Conservation (phyloP, 2,329 filamentous ascomycete species). For the Fusarium veterinarium region DNA sequence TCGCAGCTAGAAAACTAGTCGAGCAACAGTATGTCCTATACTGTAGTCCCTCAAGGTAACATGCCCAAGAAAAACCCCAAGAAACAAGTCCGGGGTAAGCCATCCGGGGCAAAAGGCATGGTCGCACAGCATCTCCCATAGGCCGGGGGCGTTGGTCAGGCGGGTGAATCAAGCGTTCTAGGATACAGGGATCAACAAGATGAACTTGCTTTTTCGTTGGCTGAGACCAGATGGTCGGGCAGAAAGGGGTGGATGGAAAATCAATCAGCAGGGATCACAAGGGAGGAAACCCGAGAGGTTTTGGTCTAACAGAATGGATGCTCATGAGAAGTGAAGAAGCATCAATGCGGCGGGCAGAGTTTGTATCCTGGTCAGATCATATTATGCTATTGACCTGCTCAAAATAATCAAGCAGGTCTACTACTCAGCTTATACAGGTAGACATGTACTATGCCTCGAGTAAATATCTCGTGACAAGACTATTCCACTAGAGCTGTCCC, state of each 20-base stretch:
- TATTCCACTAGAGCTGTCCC: background rate
- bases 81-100: constrained; percentile 38
- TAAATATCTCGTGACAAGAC: constrained; percentile 6
- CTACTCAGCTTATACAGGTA: background rate
- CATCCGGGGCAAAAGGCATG: constrained; percentile 28
- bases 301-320: background rate
- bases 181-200: constrained; percentile 31
- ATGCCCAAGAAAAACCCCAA: background rate
- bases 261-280: constrained; percentile 21
- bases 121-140: constrained; percentile 33
- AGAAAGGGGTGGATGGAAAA: constrained; percentile 25
- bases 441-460: background rate
- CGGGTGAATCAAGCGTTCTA: constrained; percentile 45
- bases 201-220: constrained; percentile 24
- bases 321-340: background rate
- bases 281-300: constrained; percentile 28
- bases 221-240: constrained; percentile 31
- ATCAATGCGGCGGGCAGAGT: constrained; percentile 2
- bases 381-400: constrained; percentile 6
- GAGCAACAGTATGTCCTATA: background rate
- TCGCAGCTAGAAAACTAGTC: background rate
- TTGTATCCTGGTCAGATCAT: constrained; percentile 23
- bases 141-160: constrained; percentile 39
- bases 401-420: background rate
- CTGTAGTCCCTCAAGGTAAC: background rate